Conservation (phyloP, 352 stramenopile genomes). For the Elongisporangium senticosum region DNA sequence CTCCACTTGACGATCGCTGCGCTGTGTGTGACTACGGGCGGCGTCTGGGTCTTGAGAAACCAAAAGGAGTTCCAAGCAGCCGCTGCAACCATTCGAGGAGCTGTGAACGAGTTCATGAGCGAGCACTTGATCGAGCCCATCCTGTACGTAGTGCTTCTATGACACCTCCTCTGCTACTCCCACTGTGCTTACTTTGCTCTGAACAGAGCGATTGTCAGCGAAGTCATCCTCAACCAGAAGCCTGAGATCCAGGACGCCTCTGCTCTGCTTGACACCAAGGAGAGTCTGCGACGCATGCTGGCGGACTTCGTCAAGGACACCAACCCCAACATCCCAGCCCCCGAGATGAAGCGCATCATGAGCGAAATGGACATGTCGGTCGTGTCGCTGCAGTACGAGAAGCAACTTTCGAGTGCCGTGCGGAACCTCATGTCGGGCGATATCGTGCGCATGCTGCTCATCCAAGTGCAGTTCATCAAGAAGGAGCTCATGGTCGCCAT, state of each 20-base stretch:
- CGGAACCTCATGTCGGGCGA: conserved; percentile 80
- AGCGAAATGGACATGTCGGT: conserved; percentile 71
- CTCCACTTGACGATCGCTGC: conserved; percentile 51
- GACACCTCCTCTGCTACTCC: neutral
- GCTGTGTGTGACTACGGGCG: conserved; percentile 47
- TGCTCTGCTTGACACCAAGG: conserved; percentile 71
- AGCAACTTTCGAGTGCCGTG: conserved; percentile 53
- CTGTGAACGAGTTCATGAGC: conserved; percentile 62
- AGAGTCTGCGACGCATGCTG: conserved; percentile 81
- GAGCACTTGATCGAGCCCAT: conserved; percentile 79
- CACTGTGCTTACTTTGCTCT: neutral
- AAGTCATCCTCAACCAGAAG: conserved; percentile 84
- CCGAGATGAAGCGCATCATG: conserved; percentile 47
- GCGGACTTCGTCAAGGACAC: conserved; percentile 74
- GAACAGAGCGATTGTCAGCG: conserved; percentile 58
- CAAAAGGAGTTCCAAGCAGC: conserved; percentile 57
- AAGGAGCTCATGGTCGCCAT: conserved; percentile 87
- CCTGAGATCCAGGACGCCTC: conserved; percentile 74
- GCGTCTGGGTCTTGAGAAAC: conserved; percentile 60
- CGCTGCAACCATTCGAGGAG: conserved; percentile 26
- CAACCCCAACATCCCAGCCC: conserved; percentile 35
- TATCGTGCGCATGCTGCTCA: conserved; percentile 84
- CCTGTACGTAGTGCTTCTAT: conserved; percentile 25
- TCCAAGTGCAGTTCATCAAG: conserved; percentile 88
- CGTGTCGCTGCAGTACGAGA: conserved; percentile 68